Conservation (phyloP, 768 basidiomycete species). For the Leccinum arenicola region DNA sequence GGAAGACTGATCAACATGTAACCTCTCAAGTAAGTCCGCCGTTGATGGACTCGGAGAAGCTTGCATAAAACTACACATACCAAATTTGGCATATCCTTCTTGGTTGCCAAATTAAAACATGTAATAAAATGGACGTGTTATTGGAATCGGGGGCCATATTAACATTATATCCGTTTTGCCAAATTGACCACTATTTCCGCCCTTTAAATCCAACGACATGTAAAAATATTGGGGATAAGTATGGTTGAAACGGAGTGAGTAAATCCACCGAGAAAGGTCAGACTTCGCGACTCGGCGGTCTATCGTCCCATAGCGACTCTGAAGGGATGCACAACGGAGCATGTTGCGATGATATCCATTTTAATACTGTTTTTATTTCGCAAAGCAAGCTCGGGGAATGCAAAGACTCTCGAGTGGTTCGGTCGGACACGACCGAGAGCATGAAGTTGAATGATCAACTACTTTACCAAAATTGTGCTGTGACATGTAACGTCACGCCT, state of each 20-base stretch:
- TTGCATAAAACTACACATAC: slow-evolving; percentile 24
- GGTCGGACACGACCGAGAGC: slow-evolving; percentile 17
- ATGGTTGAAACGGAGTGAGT: not conserved
- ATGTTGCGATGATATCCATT: not conserved
- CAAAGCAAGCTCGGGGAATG: not conserved
- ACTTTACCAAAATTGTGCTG: slow-evolving; percentile 31
- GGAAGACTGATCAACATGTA: not conserved
- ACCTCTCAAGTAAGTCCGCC: not conserved
- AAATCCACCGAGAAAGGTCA: not conserved
- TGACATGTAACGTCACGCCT: slow-evolving; percentile 36
- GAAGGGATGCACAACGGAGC: not conserved
- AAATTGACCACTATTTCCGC: not conserved
- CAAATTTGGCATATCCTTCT: slow-evolving; percentile 23
- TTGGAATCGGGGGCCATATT: not conserved
- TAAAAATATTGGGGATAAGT: not conserved
- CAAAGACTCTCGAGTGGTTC: not conserved
- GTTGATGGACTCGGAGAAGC: not conserved
- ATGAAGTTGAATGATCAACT: slow-evolving; percentile 25
- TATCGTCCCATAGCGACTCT: not conserved
- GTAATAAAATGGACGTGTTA: not conserved
- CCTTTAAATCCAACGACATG: not conserved
- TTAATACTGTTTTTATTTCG: not conserved
- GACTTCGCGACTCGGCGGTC: not conserved
- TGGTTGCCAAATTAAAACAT: not conserved
- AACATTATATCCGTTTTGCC: not conserved